Base-by-base conservation (phyloP, 352 stramenopile species). In the Phytophthora sansomeana region DNA sequence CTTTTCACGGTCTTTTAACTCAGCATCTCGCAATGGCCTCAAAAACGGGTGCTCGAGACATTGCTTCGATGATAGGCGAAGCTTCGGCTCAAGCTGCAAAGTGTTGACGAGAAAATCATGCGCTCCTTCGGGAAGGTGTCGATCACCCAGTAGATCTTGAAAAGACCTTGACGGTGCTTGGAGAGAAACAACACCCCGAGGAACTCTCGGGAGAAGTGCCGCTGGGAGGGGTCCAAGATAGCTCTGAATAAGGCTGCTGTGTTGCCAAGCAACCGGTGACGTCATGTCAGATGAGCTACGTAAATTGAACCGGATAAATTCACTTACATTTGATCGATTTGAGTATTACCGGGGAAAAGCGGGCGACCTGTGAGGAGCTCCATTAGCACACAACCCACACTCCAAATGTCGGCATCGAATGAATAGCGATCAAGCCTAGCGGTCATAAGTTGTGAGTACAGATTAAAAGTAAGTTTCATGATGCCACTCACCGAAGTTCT, bases 391-490 rank as follows among this genome's bases (percentile, higher is more conserved):
- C 87, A 95, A 4, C 87, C 85, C 3, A 93, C 79, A 44, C 87
- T 91, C 87, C 87, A 95, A 38, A 95, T 84, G 42, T 95, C 87
- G 7, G 87, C 85, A 58, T 91, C 80, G 51, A 92, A 95, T 16
- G 83, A 91, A 70, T 93, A 95, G 21, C 83, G 83, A 60, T 89
- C 85, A 14, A 89, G 72, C n/a, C 86, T 94, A 51, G n/a, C n/a
- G n/a, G n/a, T n/a, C n/a, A n/a, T n/a, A n/a, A n/a, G n/a, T n/a
- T n/a, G n/a, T n/a, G n/a, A n/a, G n/a, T 7, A 29, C 6, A 4
- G 39, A 46, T 6, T 1, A 10, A 6, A 46, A 29, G 11, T n/a
- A n/a, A n/a, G n/a, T n/a, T n/a, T n/a, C n/a, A 17, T 43, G 14
- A 21, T 21, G 36, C 14, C 39, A 51, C 53, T 43, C 44, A 91